phyloP scores from a whole-genome alignment of 2,329 filamentous ascomycete species.

The Trichoderma asperellum region DNA sequence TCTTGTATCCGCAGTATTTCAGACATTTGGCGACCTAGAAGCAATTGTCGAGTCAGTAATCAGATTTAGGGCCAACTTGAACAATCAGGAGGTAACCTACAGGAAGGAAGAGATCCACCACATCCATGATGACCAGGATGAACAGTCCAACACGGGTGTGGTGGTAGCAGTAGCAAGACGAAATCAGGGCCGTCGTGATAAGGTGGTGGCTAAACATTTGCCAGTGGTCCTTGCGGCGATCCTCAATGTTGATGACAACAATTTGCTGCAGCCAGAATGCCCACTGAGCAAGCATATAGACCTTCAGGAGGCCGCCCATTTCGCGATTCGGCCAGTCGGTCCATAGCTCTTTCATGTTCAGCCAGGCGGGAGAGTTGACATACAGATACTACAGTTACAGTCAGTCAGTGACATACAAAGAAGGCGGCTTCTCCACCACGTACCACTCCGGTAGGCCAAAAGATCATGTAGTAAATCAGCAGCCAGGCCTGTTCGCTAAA shows the following conservation, averaged over 20 bases:
- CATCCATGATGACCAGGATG: slow-evolving; percentile 89
- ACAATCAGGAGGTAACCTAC: slow-evolving; percentile 55
- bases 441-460: slow-evolving; percentile 86
- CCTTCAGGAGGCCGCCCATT: slow-evolving; percentile 74
- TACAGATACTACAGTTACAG: slow-evolving; percentile 72
- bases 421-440: slow-evolving; percentile 39
- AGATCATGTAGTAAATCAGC: slow-evolving; percentile 77
- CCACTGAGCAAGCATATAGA: slow-evolving; percentile 87
- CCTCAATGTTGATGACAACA: slow-evolving; percentile 91
- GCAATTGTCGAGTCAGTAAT: not conserved
- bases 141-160: slow-evolving; percentile 86
- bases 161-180: slow-evolving; percentile 82
- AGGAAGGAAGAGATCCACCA: slow-evolving; percentile 85
- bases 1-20: slow-evolving; percentile 81
- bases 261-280: slow-evolving; percentile 95
- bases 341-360: slow-evolving; percentile 80
- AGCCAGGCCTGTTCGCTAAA: slow-evolving; percentile 97
- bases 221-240: slow-evolving; percentile 89
- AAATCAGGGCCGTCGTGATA: slow-evolving; percentile 81
- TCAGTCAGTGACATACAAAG: not conserved
- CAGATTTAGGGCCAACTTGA: not conserved
- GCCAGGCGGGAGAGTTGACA: slow-evolving; percentile 74
- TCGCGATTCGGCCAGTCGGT: slow-evolving; percentile 80
- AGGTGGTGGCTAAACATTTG: slow-evolving; percentile 97
- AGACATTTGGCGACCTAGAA: slow-evolving; percentile 83